phyloP scores from a whole-genome alignment of 371 early-diverging fungal genomes.

The Actinomortierella wolfii region DNA sequence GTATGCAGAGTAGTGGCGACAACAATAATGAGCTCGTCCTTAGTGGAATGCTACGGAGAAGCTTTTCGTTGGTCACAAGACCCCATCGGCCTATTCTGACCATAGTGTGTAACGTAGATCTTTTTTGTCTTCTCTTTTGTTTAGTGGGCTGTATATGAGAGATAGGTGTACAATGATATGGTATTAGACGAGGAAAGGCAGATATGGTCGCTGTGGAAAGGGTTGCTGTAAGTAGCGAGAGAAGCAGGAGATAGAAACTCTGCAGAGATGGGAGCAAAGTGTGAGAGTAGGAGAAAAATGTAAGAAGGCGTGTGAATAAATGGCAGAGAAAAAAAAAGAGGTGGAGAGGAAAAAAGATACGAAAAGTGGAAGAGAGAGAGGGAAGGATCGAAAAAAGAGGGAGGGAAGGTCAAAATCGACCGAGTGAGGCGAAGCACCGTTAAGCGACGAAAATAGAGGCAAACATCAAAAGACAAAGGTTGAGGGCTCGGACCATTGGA shows the following conservation, averaged over 20 bases:
- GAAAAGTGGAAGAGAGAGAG: background rate
- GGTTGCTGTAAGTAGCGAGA: background rate
- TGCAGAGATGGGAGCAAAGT: too few relatives aligned
- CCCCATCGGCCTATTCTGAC: too few relatives aligned
- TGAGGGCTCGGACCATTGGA: background rate
- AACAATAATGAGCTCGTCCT: background rate
- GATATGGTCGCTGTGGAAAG: background rate
- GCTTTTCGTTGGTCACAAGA: background rate
- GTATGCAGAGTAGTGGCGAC: conserved; percentile 8
- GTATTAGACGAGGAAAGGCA: background rate
- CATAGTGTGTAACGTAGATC: too few relatives aligned
- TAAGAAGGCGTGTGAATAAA: background rate
- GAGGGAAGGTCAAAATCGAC: too few relatives aligned
- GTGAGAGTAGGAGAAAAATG: background rate
- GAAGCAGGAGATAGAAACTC: too few relatives aligned
- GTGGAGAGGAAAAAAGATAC: too few relatives aligned
- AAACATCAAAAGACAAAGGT: too few relatives aligned
- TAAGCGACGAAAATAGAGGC: too few relatives aligned
- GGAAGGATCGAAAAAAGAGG: conserved; percentile 2
- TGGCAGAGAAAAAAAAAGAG: background rate
- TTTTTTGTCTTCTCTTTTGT: too few relatives aligned
- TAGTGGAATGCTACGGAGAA: background rate
- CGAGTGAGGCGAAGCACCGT: too few relatives aligned
- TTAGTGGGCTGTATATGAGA: background rate
- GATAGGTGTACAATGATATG: background rate